Percentiles rank a stretch among this genome's conserved stretches.
Conservation (phyloP, 2,329 filamentous ascomycete species). For the Sclerotinia borealis region DNA sequence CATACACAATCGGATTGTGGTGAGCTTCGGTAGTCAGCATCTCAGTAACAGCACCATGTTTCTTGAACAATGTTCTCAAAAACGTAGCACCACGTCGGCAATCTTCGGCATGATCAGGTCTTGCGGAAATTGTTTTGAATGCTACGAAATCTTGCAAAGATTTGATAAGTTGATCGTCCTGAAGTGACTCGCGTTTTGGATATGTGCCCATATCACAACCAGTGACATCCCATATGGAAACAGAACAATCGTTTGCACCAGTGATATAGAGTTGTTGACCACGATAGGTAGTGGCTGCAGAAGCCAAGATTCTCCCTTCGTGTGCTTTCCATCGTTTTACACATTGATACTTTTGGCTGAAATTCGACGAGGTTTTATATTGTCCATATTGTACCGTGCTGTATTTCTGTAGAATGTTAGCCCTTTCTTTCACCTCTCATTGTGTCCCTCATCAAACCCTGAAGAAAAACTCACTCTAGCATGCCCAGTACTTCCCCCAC, state of each 20-base stretch:
- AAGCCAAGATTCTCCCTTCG: slow-evolving; percentile 79
- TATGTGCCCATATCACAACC: slow-evolving; percentile 30
- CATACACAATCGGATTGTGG: slow-evolving; percentile 86
- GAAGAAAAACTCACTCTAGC: slow-evolving; percentile 60
- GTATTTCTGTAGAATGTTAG: slow-evolving; percentile 46
- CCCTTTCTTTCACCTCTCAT: background rate
- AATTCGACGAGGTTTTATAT: slow-evolving; percentile 42
- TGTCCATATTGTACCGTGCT: slow-evolving; percentile 59
- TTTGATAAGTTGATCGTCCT: slow-evolving; percentile 56
- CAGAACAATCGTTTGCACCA: slow-evolving; percentile 83
- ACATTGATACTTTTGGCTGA: slow-evolving; percentile 78
- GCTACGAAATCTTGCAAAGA: slow-evolving; percentile 81
- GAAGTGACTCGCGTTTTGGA: slow-evolving; percentile 21
- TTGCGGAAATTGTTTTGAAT: slow-evolving; percentile 85
- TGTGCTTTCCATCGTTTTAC: slow-evolving; percentile 77
- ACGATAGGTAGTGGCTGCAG: slow-evolving; percentile 64
- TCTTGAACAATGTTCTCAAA: slow-evolving; percentile 83
- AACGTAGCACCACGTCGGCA: slow-evolving; percentile 91
- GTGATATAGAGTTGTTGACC: slow-evolving; percentile 83
- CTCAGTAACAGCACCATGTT: slow-evolving; percentile 81
- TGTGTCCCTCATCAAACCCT: background rate
- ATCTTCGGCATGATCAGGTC: slow-evolving; percentile 80
- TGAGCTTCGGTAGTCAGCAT: slow-evolving; percentile 77
- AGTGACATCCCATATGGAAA: slow-evolving; percentile 80
- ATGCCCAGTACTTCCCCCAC: slow-evolving; percentile 81